Conservation (phyloP, 306 rosid species). For the Ceratonia siliqua region DNA sequence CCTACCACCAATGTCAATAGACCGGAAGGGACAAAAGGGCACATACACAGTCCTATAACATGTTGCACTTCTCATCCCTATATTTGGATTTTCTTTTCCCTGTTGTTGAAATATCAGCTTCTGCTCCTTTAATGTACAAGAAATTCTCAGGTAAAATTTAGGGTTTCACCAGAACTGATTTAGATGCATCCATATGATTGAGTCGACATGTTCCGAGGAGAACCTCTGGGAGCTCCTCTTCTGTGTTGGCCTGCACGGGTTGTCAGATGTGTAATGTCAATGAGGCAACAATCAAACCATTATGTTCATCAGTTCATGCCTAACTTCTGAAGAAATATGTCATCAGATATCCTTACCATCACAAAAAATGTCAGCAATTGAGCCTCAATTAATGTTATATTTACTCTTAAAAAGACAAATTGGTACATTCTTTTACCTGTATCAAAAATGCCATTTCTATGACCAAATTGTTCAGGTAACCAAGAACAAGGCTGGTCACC, state of each 20-base stretch:
- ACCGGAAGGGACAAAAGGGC: slow-evolving; percentile 23
- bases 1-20: background rate
- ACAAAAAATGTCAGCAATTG: background rate
- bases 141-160: slow-evolving; percentile 1
- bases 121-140: slow-evolving; percentile 23
- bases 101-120: background rate
- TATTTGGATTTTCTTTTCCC: background rate
- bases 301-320: background rate
- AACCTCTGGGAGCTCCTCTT: slow-evolving; percentile 82
- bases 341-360: background rate
- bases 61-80: slow-evolving; percentile 10
- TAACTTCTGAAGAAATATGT: background rate
- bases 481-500: slow-evolving; percentile 83
- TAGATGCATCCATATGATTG: slow-evolving; percentile 73
- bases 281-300: background rate
- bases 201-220: slow-evolving; percentile 85
- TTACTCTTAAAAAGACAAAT: background rate
- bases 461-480: slow-evolving; percentile 85
- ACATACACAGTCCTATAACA: slow-evolving; percentile 22
- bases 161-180: slow-evolving; percentile 47
- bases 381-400: background rate
- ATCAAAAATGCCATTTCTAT: slow-evolving; percentile 92
- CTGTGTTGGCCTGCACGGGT: slow-evolving; percentile 65
- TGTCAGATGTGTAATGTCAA: background rate
- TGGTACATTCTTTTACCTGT: slow-evolving; percentile 52